Conservation (phyloP, 169 alveolate genomes). For the Perkinsus marinus region DNA sequence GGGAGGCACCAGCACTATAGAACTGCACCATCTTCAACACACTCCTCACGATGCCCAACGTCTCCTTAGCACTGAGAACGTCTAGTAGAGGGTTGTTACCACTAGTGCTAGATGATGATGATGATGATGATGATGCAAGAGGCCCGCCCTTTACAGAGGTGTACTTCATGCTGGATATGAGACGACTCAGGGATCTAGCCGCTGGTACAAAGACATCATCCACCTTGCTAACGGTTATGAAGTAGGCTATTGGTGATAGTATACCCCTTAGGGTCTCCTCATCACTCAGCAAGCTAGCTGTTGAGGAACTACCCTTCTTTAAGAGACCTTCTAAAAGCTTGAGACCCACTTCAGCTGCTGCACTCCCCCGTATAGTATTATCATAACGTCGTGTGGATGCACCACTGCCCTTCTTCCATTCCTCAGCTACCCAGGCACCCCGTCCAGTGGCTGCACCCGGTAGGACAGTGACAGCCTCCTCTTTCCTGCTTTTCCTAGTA, state of each 20-base stretch:
- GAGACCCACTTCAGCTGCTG: neutral
- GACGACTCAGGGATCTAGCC: neutral
- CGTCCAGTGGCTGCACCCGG: neutral
- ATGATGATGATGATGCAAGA: too few relatives aligned
- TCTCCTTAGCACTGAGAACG: neutral
- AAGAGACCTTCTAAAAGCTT: neutral
- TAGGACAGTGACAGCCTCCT: neutral
- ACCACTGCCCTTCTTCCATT: neutral
- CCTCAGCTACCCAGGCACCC: neutral
- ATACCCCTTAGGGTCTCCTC: neutral
- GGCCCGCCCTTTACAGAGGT: neutral
- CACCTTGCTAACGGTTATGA: neutral
- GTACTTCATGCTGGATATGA: neutral
- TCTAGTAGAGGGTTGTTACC: neutral
- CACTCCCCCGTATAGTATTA: neutral
- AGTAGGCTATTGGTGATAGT: neutral
- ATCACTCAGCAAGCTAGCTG: neutral
- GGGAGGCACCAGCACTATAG: neutral
- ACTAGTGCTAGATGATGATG: neutral
- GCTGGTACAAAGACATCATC: neutral
- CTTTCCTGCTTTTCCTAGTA: neutral
- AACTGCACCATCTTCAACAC: neutral
- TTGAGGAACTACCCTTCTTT: neutral
- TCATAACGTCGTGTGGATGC: neutral
- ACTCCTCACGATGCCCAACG: neutral